Evolutionary conservation across 2,329 filamentous ascomycete genomes (phyloP).

Genomic region (Penicillium hesseltinei): DNA sequence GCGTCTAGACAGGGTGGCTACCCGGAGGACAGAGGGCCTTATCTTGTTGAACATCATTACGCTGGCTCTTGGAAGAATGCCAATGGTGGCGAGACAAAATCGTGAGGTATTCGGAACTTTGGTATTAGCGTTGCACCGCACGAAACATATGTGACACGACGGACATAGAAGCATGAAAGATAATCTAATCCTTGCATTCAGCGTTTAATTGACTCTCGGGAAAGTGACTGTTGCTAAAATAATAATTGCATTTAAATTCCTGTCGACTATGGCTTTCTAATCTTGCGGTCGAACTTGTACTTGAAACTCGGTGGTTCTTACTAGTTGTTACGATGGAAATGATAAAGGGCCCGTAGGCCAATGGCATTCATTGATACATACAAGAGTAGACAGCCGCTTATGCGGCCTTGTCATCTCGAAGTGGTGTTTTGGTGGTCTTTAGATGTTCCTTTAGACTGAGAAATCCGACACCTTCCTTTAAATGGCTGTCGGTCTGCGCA

Average conservation of each 20-base stretch:
- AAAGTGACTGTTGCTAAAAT: neutral
- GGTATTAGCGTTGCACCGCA: neutral
- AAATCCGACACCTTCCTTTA: too few species aligned
- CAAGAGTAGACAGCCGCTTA: too few species aligned
- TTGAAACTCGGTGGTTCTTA: too few species aligned
- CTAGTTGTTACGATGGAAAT: too few species aligned
- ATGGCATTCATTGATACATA: too few species aligned
- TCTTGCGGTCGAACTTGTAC: too few species aligned
- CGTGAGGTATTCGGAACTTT: neutral
- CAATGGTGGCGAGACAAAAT: conserved; percentile 4
- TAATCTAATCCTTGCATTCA: neutral
- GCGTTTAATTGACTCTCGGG: neutral
- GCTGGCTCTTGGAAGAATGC: conserved; percentile 20
- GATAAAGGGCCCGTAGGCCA: too few species aligned
- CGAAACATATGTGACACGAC: neutral
- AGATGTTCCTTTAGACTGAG: too few species aligned
- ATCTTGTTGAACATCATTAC: conserved; percentile 19
- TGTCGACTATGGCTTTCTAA: too few species aligned
- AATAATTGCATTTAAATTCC: neutral
- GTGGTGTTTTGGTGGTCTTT: too few species aligned
- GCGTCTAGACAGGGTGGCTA: conserved; percentile 11
- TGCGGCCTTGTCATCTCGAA: too few species aligned
- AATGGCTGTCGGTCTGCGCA: too few species aligned
- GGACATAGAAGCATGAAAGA: neutral
- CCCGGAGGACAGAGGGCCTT: conserved; percentile 10